These are phyloP conservation scores for Trichosporon faecale DNA, from an alignment of 1,284 basidiomycete genomes.

Conservation along the genomic window DNA sequence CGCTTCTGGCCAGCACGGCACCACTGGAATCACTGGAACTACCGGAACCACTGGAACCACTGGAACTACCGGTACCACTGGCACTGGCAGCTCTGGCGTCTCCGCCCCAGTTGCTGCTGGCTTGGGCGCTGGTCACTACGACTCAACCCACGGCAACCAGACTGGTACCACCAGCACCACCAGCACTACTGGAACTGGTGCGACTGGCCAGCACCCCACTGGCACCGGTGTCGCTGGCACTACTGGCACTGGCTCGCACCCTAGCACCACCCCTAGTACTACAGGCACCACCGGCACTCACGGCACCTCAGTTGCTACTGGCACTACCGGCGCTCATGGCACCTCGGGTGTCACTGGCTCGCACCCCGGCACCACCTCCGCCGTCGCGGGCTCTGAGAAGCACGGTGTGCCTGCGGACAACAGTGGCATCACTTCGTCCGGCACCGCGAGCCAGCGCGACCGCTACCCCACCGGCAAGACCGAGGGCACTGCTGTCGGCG, in stretches of 20 bases:
- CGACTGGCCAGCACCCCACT: not conserved
- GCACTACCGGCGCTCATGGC: not conserved
- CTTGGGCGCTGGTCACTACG: not conserved
- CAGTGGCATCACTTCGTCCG: not conserved
- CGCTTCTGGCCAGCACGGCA: not conserved
- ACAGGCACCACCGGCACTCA: not conserved
- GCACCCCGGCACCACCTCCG: not conserved
- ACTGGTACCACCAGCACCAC: slow-evolving; percentile 3
- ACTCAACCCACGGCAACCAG: not conserved
- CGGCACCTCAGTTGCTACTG: not conserved
- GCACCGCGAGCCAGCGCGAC: slow-evolving; percentile 1
- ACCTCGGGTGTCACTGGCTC: not conserved
- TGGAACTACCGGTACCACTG: not conserved
- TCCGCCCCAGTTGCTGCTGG: not conserved
- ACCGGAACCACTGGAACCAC: not conserved
- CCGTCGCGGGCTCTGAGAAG: not conserved
- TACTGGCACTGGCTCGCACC: slow-evolving; percentile 9
- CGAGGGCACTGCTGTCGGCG: not conserved
- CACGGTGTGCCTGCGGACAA: not conserved
- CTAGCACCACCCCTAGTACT: not conserved
- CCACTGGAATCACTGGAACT: not conserved
- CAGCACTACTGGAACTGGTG: not conserved
- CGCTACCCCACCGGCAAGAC: not conserved
- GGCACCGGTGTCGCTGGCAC: not conserved
- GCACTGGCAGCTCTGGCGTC: not conserved